Conservation (phyloP, 2,329 filamentous ascomycete genomes). For the Diatrype stigma region DNA sequence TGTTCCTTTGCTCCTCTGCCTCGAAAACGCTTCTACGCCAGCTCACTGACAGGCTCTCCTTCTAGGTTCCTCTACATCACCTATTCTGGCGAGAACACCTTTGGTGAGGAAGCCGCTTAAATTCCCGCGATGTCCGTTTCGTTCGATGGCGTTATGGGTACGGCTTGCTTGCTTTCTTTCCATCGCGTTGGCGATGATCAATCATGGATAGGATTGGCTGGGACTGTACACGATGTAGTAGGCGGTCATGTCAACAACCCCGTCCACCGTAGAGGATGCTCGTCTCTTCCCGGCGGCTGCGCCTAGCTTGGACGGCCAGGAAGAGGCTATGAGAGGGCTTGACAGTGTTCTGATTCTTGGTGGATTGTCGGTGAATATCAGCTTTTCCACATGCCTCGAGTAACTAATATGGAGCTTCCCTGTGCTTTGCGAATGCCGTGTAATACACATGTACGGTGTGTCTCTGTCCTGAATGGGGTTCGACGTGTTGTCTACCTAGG, state of each 20-base stretch:
- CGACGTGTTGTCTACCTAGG: no score
- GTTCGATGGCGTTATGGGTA: slow-evolving; percentile 1
- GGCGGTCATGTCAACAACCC: neutral
- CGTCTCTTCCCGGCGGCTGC: neutral
- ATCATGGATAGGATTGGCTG: neutral
- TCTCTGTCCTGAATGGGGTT: no score
- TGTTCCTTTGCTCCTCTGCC: neutral
- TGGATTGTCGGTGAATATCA: neutral
- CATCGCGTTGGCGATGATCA: neutral
- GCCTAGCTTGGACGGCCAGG: neutral
- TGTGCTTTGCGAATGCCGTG: neutral
- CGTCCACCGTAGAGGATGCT: neutral
- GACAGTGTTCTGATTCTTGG: neutral
- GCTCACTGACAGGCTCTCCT: slow-evolving; percentile 9
- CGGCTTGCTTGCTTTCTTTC: neutral
- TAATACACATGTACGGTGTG: no score
- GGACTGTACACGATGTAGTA: neutral
- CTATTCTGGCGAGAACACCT: slow-evolving; percentile 99
- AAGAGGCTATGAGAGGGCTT: neutral
- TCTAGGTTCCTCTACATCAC: slow-evolving; percentile 94
- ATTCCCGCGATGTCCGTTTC: neutral
- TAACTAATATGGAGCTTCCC: neutral
- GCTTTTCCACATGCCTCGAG: neutral
- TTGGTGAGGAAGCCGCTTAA: slow-evolving; percentile 57
- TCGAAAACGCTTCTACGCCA: neutral